Conservation (phyloP, 2,329 filamentous ascomycete genomes). For the Plenodomus tracheiphilus region DNA sequence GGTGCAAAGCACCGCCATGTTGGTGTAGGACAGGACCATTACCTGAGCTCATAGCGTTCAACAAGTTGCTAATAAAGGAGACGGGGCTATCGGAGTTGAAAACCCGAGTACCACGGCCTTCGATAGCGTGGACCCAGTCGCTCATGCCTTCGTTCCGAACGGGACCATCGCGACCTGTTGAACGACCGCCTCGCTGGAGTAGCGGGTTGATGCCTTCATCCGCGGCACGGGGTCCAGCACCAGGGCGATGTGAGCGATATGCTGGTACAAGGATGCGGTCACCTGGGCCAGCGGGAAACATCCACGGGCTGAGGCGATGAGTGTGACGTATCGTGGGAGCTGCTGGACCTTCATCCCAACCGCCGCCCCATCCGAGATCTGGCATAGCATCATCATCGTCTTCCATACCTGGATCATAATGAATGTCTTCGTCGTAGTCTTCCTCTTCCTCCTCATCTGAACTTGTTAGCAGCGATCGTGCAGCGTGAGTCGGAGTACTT, state of each 20-base stretch:
- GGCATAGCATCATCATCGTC: conserved; percentile 50
- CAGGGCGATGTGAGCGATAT: conserved; percentile 59
- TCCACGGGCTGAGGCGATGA: conserved; percentile 60
- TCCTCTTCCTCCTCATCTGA: conserved; percentile 66
- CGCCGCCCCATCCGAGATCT: conserved; percentile 54
- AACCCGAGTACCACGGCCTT: conserved; percentile 50
- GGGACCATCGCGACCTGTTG: conserved; percentile 28
- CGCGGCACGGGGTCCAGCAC: conserved; percentile 58
- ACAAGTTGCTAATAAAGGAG: conserved; percentile 61
- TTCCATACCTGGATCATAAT: conserved; percentile 56
- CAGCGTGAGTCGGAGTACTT: conserved; percentile 44
- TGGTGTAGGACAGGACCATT: conserved; percentile 33
- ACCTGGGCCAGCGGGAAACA: conserved; percentile 61
- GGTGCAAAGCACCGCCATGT: conserved; percentile 53
- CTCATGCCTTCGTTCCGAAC: conserved; percentile 48
- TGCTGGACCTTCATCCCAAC: conserved; percentile 54
- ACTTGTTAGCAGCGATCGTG: conserved; percentile 38
- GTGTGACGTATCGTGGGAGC: conserved; percentile 53
- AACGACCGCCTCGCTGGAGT: conserved; percentile 64
- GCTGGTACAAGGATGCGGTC: conserved; percentile 44
- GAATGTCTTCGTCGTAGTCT: conserved; percentile 68
- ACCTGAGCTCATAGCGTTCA: conserved; percentile 57
- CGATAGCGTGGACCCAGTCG: conserved; percentile 58
- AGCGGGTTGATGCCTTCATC: conserved; percentile 89
- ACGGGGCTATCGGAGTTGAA: conserved; percentile 55